Evolutionary conservation across 371 early-diverging fungal genomes (phyloP).

Genomic region (Dichotomocladium elegans): DNA sequence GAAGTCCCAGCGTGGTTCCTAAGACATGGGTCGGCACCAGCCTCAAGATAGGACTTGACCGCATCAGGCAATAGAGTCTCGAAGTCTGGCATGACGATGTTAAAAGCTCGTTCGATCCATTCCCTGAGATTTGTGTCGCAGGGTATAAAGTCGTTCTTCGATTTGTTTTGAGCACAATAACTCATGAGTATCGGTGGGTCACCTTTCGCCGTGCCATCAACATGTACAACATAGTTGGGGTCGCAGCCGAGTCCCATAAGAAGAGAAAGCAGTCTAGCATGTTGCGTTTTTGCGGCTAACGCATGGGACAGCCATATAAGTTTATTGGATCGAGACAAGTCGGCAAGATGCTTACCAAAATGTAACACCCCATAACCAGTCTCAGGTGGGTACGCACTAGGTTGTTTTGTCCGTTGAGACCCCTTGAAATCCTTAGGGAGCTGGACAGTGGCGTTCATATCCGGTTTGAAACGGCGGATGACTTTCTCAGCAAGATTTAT

Average conservation of each 20-base stretch:
- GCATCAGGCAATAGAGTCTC: conserved; percentile 9
- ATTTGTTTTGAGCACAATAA: too few relatives aligned
- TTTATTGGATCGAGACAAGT: too few relatives aligned
- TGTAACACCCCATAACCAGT: conserved; percentile 48
- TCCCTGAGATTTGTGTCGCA: conserved; percentile 12
- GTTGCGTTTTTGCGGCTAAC: conserved; percentile 28
- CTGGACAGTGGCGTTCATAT: conserved; percentile 17
- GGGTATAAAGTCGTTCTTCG: conserved; percentile 16
- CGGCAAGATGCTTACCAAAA: conserved; percentile 33
- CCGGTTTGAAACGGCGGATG: conserved; percentile 11
- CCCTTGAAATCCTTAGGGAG: conserved; percentile 36
- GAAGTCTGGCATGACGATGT: conserved; percentile 25
- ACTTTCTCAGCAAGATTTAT: conserved; percentile 10
- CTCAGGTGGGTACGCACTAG: conserved; percentile 25
- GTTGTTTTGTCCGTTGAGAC: conserved; percentile 20
- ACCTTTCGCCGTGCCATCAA: conserved; percentile 3
- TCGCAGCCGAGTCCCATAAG: conserved; percentile 27
- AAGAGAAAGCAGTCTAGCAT: conserved; percentile 19
- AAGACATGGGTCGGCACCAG: conserved; percentile 37
- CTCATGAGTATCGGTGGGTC: too few relatives aligned
- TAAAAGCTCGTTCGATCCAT: conserved; percentile 15
- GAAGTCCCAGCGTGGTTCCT: conserved; percentile 13
- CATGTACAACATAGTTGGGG: conserved; percentile 18
- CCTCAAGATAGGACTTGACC: conserved; percentile 15
- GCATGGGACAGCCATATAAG: too few relatives aligned